phyloP scores from a whole-genome alignment of 768 basidiomycete species.

The Psilocybe sp. region DNA sequence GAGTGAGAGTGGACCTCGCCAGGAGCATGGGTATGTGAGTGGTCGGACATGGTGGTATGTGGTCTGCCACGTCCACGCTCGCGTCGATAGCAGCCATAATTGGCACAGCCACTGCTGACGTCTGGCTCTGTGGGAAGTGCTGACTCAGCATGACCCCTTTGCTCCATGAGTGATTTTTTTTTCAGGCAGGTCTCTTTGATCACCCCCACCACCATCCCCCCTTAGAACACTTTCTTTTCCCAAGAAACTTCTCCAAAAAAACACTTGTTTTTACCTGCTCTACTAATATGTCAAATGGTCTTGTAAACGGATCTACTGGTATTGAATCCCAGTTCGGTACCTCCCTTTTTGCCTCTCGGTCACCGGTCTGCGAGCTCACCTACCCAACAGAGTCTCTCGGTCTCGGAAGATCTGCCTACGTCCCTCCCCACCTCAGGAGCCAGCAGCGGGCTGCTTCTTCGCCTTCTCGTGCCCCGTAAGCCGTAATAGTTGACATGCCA shows the following conservation, averaged over 20 bases:
- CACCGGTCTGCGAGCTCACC: conserved; percentile 6
- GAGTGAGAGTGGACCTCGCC: conserved; percentile 52
- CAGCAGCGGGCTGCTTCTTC: conserved; percentile 82
- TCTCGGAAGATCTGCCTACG: conserved; percentile 80
- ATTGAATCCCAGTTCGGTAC: conserved; percentile 75
- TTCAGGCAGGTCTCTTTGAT: conserved; percentile 25
- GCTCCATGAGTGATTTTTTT: conserved; percentile 22
- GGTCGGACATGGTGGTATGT: conserved; percentile 51
- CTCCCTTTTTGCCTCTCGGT: conserved; percentile 20
- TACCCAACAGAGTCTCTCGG: conserved; percentile 62
- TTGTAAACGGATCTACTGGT: conserved; percentile 73
- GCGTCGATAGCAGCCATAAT: conserved; percentile 2
- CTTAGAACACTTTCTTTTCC: conserved; percentile 24
- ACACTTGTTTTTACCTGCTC: conserved; percentile 21
- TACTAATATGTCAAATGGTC: conserved; percentile 87
- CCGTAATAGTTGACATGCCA: conserved; percentile 6
- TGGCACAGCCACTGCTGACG: conserved; percentile 11
- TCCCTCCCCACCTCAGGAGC: conserved; percentile 85
- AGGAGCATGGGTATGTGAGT: conserved; percentile 61
- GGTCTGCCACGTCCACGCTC: conserved; percentile 17
- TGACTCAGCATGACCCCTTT: conserved; percentile 12
- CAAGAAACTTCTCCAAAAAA: conserved; percentile 23
- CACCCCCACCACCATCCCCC: conserved; percentile 25
- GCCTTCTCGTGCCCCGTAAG: conserved; percentile 65
- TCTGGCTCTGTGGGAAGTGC: conserved; percentile 19